Conservation (phyloP, 352 stramenopile genomes). For the Globisporangium takayamanum region DNA sequence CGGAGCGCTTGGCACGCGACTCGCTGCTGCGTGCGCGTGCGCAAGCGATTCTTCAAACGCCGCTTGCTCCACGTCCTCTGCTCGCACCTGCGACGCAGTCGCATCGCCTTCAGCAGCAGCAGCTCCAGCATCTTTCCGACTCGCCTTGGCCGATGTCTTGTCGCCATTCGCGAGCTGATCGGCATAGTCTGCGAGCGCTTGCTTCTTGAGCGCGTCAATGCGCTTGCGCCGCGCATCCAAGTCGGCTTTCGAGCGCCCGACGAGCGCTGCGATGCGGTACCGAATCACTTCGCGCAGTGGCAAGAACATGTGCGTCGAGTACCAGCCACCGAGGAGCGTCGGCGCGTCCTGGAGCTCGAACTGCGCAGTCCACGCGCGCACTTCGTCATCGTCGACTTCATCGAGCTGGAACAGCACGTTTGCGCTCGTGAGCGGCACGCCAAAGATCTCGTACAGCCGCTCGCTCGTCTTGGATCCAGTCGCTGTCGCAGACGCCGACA, state of each 20-base stretch:
- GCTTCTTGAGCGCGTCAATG: slow-evolving; percentile 69
- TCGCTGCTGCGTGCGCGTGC: slow-evolving; percentile 13
- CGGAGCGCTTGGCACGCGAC: no score
- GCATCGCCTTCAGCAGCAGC: slow-evolving; percentile 16
- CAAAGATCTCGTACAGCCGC: slow-evolving; percentile 61
- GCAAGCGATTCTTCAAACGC: slow-evolving; percentile 35
- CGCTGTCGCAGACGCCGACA: slow-evolving; percentile 1
- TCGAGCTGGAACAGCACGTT: slow-evolving; percentile 74
- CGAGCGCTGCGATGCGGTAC: slow-evolving; percentile 60
- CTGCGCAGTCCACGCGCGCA: slow-evolving; percentile 40
- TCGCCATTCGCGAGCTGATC: no score
- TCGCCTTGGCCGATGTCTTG: slow-evolving; percentile 5
- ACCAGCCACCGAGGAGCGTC: slow-evolving; percentile 68
- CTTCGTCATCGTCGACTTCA: slow-evolving; percentile 65
- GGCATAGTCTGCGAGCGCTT: slow-evolving; percentile 50
- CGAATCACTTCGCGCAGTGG: slow-evolving; percentile 72
- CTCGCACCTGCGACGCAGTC: slow-evolving; percentile 12
- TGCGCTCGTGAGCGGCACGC: slow-evolving; percentile 56
- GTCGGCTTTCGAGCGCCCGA: slow-evolving; percentile 62
- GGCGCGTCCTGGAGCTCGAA: slow-evolving; percentile 40
- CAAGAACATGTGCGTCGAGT: slow-evolving; percentile 74
- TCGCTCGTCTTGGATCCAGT: slow-evolving; percentile 7
- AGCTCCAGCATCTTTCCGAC: slow-evolving; percentile 2
- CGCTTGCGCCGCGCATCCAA: slow-evolving; percentile 56
- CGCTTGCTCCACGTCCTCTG: slow-evolving; percentile 26